Percentiles rank a stretch among this genome's conserved stretches.
Conservation (phyloP, 1,139 yeast genomes). For the Hyphopichia burtonii region DNA sequence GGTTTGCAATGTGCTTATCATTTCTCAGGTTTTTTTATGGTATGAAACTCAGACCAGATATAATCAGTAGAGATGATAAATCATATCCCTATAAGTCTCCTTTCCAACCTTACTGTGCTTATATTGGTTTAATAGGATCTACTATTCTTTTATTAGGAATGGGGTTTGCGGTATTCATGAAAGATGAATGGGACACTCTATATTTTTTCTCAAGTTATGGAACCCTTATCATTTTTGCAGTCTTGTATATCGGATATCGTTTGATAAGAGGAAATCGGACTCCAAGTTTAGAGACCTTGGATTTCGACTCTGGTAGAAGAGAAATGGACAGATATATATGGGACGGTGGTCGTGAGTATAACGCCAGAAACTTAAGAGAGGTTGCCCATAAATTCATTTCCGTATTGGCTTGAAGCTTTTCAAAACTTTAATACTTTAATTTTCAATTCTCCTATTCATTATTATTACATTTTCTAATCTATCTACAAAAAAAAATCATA, state of each 20-base stretch:
- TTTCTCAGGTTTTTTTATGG: conserved; percentile 72
- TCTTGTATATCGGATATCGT: conserved; percentile 58
- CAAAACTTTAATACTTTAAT: not conserved
- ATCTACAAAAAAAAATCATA: too few species aligned
- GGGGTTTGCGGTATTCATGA: conserved; percentile 69
- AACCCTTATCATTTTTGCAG: conserved; percentile 52
- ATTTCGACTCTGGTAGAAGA: conserved; percentile 75
- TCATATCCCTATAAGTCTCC: conserved; percentile 78
- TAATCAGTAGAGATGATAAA: conserved; percentile 58
- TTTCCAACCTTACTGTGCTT: conserved; percentile 73
- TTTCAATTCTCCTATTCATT: not conserved
- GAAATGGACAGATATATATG: conserved; percentile 69
- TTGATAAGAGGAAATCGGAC: conserved; percentile 53
- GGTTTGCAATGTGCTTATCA: conserved; percentile 81
- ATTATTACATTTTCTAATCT: too few species aligned
- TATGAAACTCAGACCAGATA: conserved; percentile 61
- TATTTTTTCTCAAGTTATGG: conserved; percentile 72
- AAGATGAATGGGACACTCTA: conserved; percentile 60
- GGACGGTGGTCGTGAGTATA: conserved; percentile 60
- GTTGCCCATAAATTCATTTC: conserved; percentile 35
- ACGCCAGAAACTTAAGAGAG: conserved; percentile 34
- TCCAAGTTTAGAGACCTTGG: conserved; percentile 64
- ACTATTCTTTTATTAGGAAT: conserved; percentile 54
- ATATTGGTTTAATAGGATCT: conserved; percentile 62
- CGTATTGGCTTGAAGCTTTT: conserved; percentile 28